phyloP scores from a whole-genome alignment of 2,329 filamentous ascomycete genomes.

The Fusarium ambrosium region DNA sequence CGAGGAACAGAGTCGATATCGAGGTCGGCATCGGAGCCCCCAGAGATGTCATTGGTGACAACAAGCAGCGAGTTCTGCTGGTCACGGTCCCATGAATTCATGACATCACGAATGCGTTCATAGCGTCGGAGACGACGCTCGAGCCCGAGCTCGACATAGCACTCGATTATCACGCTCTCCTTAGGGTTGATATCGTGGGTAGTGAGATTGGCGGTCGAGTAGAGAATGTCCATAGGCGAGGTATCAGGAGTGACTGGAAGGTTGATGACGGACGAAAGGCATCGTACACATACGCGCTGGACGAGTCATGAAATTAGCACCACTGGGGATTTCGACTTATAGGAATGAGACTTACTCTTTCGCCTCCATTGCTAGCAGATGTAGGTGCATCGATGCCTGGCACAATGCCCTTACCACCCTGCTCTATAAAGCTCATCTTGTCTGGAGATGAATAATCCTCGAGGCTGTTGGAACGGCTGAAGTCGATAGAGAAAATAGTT shows the following conservation, averaged over 20 bases:
- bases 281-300: constrained; percentile 79
- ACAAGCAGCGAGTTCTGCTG: constrained; percentile 81
- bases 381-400: constrained; percentile 79
- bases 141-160: constrained; percentile 80
- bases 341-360: constrained; percentile 69
- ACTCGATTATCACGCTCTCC: constrained; percentile 81
- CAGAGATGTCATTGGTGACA: constrained; percentile 67
- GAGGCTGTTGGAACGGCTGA: constrained; percentile 51
- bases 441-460: constrained; percentile 46
- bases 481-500: constrained; percentile 53
- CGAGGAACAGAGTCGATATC: constrained; percentile 74
- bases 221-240: constrained; percentile 79
- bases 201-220: constrained; percentile 73
- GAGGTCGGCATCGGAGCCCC: constrained; percentile 71
- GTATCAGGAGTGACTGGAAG: constrained; percentile 83
- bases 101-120: constrained; percentile 85
- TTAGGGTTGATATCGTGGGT: constrained; percentile 73
- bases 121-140: constrained; percentile 88
- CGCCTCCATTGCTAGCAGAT: constrained; percentile 84
- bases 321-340: background rate
- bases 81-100: constrained; percentile 94
- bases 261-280: constrained; percentile 75
- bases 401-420: constrained; percentile 61
- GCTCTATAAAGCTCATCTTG: constrained; percentile 58
- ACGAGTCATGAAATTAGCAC: constrained; percentile 26